Base-by-base conservation (phyloP, 2,329 filamentous ascomycete species). In the Ophiocordyceps sinensis region DNA sequence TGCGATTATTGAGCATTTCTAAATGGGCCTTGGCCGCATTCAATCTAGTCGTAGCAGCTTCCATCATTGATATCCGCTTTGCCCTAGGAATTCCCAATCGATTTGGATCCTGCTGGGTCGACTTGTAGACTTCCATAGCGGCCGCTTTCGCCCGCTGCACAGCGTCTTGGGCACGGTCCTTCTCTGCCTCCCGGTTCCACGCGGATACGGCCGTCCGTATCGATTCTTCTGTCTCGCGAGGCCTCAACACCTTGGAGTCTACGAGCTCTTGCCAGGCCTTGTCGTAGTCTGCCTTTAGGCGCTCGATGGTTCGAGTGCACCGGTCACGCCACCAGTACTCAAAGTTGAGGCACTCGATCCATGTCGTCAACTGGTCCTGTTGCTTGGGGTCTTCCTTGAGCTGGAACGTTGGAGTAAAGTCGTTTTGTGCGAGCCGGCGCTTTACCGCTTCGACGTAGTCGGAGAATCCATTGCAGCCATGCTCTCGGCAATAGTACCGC, bases 281-380 rank as follows among this genome's bases (percentile, higher is more conserved):
- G 40, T 62, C 52, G 37, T 55, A 48, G 5, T 45, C 23, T 38
- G 36, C 44, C 49, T 53, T 44, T 8, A 45, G 44, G 8, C 45
- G 44, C 42, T 55, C 41, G 21, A 53, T 30, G 32, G 36, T 26
- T 12, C 35, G 41, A 13, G 41, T 43, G 37, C 53, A 52, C 26
- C 38, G 34, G 29, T 50, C 48, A 14, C 48, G 41, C 45, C 49
- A 50, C 48, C 47, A 49, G 42, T 52, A 48, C 44, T 56, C 47
- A 39, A 47, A 62, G 36, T 42, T 45, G 23, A 63, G 52, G 45
- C 57, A 63, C 43, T 63, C 58, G 41, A 61, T 58, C 59, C 57
- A 61, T 3, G 52, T 60, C 23, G 56, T 51, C 39, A 60, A 40
- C 40, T 52, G 48, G 41, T 57, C 53, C 41, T 62, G 53, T 11